Percentiles rank a stretch among this genome's conserved stretches.
These are phyloP conservation scores for Trichoderma endophyticum DNA, from an alignment of 2,329 filamentous ascomycete species.

Conservation along the genomic window DNA sequence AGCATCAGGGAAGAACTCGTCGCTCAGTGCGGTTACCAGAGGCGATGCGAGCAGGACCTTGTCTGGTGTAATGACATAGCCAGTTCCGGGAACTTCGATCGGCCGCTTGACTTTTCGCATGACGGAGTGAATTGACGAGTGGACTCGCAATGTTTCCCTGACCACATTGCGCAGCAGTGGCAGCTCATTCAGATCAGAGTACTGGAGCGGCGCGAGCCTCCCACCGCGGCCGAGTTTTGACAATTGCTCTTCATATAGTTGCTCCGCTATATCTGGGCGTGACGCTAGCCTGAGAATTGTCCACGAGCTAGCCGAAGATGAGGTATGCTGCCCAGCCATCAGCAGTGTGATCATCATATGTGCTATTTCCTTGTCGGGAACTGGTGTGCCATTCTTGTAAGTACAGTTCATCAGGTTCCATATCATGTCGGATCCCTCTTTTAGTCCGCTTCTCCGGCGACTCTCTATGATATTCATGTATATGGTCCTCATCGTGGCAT, in stretches of 20 bases:
- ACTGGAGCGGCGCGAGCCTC: no score
- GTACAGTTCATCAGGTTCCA: no score
- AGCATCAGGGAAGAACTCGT: no score
- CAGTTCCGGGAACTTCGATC: constrained; percentile 72
- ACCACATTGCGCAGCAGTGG: constrained; percentile 38
- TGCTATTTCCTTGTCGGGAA: constrained; percentile 82
- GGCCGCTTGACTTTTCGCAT: constrained; percentile 88
- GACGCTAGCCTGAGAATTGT: constrained; percentile 78
- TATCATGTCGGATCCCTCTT: no score
- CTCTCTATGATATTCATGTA: no score
- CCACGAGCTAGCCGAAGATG: constrained; percentile 79
- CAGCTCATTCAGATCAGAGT: no score
- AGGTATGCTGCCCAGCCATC: constrained; percentile 89
- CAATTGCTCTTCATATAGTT: constrained; percentile 32
- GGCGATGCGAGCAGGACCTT: no score
- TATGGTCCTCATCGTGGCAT: no score
- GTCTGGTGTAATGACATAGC: no score
- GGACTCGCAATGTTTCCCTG: constrained; percentile 89
- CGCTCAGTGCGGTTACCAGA: no score
- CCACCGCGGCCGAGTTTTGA: no score
- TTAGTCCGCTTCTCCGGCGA: no score
- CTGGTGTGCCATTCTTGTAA: constrained; percentile 38
- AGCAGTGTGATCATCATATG: constrained; percentile 93
- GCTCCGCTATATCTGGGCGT: constrained; percentile 72
- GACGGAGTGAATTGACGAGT: constrained; percentile 92